Percentiles rank a stretch among this genome's conserved stretches.
These are phyloP conservation scores for Bjerkandera adusta DNA, from an alignment of 1,284 basidiomycete genomes.

Conservation along the genomic window DNA sequence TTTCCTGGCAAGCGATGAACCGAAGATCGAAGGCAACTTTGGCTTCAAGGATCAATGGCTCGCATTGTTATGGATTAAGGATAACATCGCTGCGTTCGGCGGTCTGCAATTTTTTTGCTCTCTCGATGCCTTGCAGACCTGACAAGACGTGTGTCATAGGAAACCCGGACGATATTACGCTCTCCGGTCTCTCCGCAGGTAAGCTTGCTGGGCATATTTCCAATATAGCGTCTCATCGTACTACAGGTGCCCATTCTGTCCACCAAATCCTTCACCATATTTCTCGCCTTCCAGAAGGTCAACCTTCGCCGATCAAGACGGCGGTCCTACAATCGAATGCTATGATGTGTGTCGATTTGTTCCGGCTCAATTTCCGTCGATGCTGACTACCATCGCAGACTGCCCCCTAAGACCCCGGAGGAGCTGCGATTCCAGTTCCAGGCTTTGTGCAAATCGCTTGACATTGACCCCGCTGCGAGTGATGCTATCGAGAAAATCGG, in stretches of 20 bases:
- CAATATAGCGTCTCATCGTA: not conserved
- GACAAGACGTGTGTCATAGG: conserved; percentile 36
- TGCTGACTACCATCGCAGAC: conserved; percentile 28
- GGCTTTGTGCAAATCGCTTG: conserved; percentile 53
- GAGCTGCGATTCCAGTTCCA: conserved; percentile 62
- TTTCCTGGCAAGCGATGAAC: conserved; percentile 64
- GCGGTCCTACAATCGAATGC: conserved; percentile 73
- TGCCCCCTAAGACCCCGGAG: conserved; percentile 52
- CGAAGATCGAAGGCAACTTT: conserved; percentile 63
- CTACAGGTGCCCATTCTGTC: conserved; percentile 65
- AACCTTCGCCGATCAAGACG: conserved; percentile 60
- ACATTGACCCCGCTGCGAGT: conserved; percentile 49
- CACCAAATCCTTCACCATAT: conserved; percentile 73
- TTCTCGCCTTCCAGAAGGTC: conserved; percentile 57
- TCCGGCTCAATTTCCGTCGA: not conserved
- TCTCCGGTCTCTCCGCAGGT: conserved; percentile 73
- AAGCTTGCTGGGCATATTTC: conserved; percentile 6
- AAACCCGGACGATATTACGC: conserved; percentile 54
- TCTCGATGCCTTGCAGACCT: not conserved
- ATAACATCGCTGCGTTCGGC: conserved; percentile 60
- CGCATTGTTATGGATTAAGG: conserved; percentile 56
- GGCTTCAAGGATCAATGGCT: conserved; percentile 81
- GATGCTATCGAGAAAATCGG: conserved; percentile 48
- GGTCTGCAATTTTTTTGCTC: conserved; percentile 34
- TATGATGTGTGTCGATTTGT: conserved; percentile 50